phyloP scores from a whole-genome alignment of 192 early-diverging fungal species.

The Rhizophagus clarus region DNA sequence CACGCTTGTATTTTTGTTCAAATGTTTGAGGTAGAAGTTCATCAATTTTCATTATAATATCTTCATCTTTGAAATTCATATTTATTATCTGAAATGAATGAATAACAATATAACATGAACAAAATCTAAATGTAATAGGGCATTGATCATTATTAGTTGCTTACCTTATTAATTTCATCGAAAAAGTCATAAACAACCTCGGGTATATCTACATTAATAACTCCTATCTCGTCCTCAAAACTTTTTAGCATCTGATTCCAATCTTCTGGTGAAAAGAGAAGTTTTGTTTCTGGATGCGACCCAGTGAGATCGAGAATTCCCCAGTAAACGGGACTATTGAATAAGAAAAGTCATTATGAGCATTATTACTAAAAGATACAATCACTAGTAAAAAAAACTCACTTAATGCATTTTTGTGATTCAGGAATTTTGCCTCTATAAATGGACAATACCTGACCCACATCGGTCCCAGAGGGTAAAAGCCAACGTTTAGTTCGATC shows the following conservation, averaged over 20 bases:
- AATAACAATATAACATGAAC: conserved; percentile 10
- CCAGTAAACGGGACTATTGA: conserved; percentile 34
- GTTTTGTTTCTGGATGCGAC: conserved; percentile 30
- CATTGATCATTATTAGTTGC: conserved; percentile 29
- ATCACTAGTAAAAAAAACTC: conserved; percentile 25
- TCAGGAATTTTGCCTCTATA: conserved; percentile 24
- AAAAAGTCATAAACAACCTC: conserved; percentile 34
- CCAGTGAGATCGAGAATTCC: conserved; percentile 33
- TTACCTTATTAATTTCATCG: conserved; percentile 33
- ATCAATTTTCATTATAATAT: conserved; percentile 24
- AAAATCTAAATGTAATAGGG: conserved; percentile 30
- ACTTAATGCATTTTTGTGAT: conserved; percentile 28
- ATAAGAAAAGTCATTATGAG: conserved; percentile 24
- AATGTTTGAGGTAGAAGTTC: too few species aligned
- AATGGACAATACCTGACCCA: conserved; percentile 22
- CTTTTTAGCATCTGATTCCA: conserved; percentile 33
- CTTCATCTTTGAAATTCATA: too few species aligned
- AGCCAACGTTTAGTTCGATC: conserved; percentile 16
- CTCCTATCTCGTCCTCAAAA: conserved; percentile 29
- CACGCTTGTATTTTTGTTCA: too few species aligned
- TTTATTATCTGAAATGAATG: conserved; percentile 34
- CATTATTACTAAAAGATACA: conserved; percentile 30
- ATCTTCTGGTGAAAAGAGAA: conserved; percentile 28
- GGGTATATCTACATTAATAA: conserved; percentile 26
- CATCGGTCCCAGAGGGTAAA: conserved; percentile 31